Evolutionary conservation across 1,284 basidiomycete genomes (phyloP).

Genomic region (Naganishia sp.): DNA sequence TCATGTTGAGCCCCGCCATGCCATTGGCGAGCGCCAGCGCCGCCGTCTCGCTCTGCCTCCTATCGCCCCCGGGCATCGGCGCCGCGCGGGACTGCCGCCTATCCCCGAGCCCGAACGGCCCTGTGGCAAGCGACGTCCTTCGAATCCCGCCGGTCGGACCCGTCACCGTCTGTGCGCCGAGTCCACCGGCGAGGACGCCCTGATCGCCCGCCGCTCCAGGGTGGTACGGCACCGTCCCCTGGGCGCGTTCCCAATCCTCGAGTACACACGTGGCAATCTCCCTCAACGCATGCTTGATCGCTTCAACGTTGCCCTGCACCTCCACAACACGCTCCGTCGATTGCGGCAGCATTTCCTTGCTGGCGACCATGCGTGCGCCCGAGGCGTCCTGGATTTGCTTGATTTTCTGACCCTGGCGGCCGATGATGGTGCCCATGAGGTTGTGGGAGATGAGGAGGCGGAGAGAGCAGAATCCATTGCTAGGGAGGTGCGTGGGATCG

Average conservation of each 20-base stretch:
- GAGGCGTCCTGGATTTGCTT: constrained; percentile 98
- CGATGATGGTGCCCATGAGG: constrained; percentile 99
- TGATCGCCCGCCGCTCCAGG: constrained; percentile 79
- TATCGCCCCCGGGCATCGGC: constrained; percentile 30
- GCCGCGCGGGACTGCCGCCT: constrained; percentile 31
- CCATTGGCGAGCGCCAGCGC: constrained; percentile 22
- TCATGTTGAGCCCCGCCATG: constrained; percentile 10
- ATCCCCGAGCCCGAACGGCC: constrained; percentile 33
- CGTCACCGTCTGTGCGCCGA: constrained; percentile 54
- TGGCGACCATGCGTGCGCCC: constrained; percentile 95
- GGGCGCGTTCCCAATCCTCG: constrained; percentile 93
- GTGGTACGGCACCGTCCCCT: constrained; percentile 92
- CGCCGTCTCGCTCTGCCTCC: constrained; percentile 27
- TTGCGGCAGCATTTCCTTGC: constrained; percentile 98
- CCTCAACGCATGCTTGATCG: constrained; percentile 85
- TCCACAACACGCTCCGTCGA: constrained; percentile 98
- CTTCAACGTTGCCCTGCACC: constrained; percentile 87
- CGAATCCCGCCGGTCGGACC: constrained; percentile 55
- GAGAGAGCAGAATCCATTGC: constrained; percentile 79
- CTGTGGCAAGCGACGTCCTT: constrained; percentile 45
- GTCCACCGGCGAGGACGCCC: constrained; percentile 58
- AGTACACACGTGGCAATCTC: constrained; percentile 94
- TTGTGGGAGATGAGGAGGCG: constrained; percentile 97
- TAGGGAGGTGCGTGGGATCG: constrained; percentile 67
- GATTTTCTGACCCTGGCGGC: constrained; percentile 95